Evolutionary conservation across 176 grass and related monocot species (phyloP), one percentile per base, ranked within the genome.

Genomic region (Aegilops sharonensis): DNA sequence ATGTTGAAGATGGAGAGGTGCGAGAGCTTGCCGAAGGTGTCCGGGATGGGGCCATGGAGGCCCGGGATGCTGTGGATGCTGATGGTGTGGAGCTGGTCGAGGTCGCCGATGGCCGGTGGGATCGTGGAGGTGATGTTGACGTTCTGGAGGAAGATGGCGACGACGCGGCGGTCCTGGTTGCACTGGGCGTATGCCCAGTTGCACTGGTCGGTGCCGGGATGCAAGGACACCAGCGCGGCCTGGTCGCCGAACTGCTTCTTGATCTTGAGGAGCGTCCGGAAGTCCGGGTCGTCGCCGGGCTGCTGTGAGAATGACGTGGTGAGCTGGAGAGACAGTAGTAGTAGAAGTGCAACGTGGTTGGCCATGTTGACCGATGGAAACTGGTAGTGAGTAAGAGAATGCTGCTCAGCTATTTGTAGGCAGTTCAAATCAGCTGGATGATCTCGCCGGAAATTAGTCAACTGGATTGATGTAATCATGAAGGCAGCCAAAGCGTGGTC

Each of bases 241-340:
- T 80, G 79, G 66, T 85, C 79, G 78, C 85, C 85, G 48, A 91
- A 60, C n/a, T 91, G 80, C 73, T 72, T 25, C 80, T 83, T 80
- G 61, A 91, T 78, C 68, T 91, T 91, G 80, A 91, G 45, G 0
- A 91, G n/a, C 32, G 71, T 45, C 27, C 65, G 40, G 69, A 81
- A 4, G 10, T 87, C 85, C 3, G 9, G 59, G 40, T 30, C 23
- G 8, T 57, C 31, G 25, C 9, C 27, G 60, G n/a, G 74, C 24
- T 32, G 18, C 8, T 80, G 78, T 14, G 68, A 65, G 59, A 81
- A n/a, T 6, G 85, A 67, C 21, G 45, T 11, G 36, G 13, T 64
- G 68, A 87, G 68, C 4, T 67, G 40, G 20, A 63, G 27, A 21
- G 18, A 74, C 1, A 63, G 21, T 1, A 87, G 8, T 0, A 66